phyloP scores from a whole-genome alignment of 2,329 filamentous ascomycete species.

The Geosmithia putterillii region DNA sequence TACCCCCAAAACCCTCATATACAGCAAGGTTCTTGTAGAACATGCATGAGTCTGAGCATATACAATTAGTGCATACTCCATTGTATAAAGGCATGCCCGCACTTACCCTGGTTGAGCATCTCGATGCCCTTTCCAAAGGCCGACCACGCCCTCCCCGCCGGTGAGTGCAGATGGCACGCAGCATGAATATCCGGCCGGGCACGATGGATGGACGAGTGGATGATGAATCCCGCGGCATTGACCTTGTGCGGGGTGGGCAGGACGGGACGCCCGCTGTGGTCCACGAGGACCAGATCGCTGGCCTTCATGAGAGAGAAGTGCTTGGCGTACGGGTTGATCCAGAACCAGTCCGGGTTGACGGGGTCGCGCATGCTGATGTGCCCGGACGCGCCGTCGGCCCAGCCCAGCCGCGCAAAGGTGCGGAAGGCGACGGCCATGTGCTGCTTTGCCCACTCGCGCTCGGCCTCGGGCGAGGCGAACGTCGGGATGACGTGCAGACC shows the following conservation, averaged over 20 bases:
- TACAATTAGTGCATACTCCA: conserved; percentile 24
- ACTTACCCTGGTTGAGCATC: conserved; percentile 50
- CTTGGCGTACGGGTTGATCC: conserved; percentile 45
- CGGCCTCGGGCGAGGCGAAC: background rate
- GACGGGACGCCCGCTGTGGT: conserved; percentile 42
- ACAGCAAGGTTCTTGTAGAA: conserved; percentile 56
- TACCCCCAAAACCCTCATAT: conserved; percentile 41
- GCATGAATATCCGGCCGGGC: conserved; percentile 47
- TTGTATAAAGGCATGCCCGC: background rate
- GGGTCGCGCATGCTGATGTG: conserved; percentile 14
- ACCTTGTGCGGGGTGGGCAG: conserved; percentile 45
- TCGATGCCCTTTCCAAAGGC: conserved; percentile 45
- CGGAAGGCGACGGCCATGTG: conserved; percentile 8
- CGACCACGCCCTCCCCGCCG: conserved; percentile 48
- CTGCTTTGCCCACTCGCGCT: conserved; percentile 3
- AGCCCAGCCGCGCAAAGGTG: conserved; percentile 6
- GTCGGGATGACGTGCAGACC: background rate
- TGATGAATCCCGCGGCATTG: conserved; percentile 52
- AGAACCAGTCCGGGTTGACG: conserved; percentile 19
- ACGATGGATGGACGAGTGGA: conserved; percentile 48
- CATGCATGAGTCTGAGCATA: conserved; percentile 39
- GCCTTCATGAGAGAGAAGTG: conserved; percentile 55
- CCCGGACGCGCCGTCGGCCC: conserved; percentile 4
- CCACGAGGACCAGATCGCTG: conserved; percentile 54
- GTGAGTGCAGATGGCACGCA: conserved; percentile 48